Percentiles rank a stretch among this genome's conserved stretches.
Evolutionary conservation across 2,329 filamentous ascomycete species (phyloP).

Genomic region (Colletotrichum somersetense): DNA sequence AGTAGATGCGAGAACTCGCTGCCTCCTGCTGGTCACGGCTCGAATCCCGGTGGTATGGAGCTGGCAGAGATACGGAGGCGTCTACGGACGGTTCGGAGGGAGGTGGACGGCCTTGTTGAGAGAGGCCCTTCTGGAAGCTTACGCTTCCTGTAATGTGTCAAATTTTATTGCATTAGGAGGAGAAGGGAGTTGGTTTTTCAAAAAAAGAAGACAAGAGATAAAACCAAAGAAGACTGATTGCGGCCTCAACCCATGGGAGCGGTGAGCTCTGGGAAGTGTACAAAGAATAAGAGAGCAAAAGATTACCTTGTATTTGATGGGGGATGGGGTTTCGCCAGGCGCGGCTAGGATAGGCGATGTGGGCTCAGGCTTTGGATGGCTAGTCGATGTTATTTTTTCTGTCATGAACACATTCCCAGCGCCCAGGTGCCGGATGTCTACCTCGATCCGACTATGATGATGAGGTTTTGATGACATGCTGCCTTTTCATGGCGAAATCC

Average conservation of each 20-base stretch:
- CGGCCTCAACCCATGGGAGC: background rate
- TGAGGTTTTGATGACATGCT: background rate
- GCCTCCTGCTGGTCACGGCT: constrained; percentile 54
- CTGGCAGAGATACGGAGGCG: constrained; percentile 58
- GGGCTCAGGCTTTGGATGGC: constrained; percentile 37
- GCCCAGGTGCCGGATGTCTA: background rate
- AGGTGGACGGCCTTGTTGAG: constrained; percentile 60
- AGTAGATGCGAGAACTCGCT: constrained; percentile 62
- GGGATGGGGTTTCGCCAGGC: constrained; percentile 31
- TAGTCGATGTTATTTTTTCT: constrained; percentile 27
- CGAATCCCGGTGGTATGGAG: constrained; percentile 61
- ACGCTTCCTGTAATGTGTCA: constrained; percentile 57
- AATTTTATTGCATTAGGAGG: constrained; percentile 3
- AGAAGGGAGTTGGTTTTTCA: constrained; percentile 1
- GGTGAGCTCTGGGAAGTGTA: constrained; percentile 20
- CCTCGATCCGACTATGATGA: background rate
- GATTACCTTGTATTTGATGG: constrained; percentile 31
- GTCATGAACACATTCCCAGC: constrained; percentile 16
- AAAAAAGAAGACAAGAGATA: constrained; percentile 1
- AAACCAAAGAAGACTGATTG: constrained; percentile 26
- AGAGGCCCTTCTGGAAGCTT: constrained; percentile 57
- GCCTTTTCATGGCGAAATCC: too few relatives aligned
- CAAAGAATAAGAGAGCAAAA: constrained; percentile 31
- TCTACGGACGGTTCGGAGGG: constrained; percentile 58
- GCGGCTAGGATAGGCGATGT: constrained; percentile 40